A percentile compares a stretch with the other conserved stretches of the same genome.
Conservation (phyloP, 306 rosid species). For the Hippophae gyantsensis region DNA sequence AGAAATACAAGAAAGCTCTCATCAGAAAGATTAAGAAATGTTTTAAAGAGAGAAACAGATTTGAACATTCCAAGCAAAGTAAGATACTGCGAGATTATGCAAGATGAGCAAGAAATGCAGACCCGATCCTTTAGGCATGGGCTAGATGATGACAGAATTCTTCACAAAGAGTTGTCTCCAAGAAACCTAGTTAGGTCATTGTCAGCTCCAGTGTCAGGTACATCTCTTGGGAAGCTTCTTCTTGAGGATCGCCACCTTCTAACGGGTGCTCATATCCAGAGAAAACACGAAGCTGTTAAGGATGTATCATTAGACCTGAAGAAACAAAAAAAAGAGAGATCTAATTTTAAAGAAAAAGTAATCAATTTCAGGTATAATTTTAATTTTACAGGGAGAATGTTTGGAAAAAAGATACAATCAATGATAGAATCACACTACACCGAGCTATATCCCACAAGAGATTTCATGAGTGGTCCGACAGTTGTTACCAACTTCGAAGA, state of each 20-base stretch:
- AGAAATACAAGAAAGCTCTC: slow-evolving; percentile 65
- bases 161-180: slow-evolving; percentile 62
- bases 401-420: slow-evolving; percentile 67
- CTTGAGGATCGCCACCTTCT: slow-evolving; percentile 83
- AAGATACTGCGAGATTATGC: slow-evolving; percentile 34
- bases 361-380: slow-evolving; percentile 65
- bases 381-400: slow-evolving; percentile 59
- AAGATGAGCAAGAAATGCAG: slow-evolving; percentile 42
- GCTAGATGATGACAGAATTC: slow-evolving; percentile 30
- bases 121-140: slow-evolving; percentile 81
- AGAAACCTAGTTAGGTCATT: slow-evolving; percentile 80
- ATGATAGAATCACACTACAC: slow-evolving; percentile 36
- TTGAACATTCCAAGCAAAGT: slow-evolving; percentile 20
- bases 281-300: slow-evolving; percentile 81
- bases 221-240: slow-evolving; percentile 97
- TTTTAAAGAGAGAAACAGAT: slow-evolving; percentile 33
- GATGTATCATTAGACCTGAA: slow-evolving; percentile 33
- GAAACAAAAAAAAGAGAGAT: slow-evolving; percentile 61
- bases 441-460: slow-evolving; percentile 39
- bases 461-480: slow-evolving; percentile 80
- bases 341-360: slow-evolving; percentile 76
- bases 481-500: slow-evolving; percentile 56
- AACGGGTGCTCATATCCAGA: slow-evolving; percentile 81
- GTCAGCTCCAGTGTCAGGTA: slow-evolving; percentile 95
- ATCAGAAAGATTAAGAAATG: slow-evolving; percentile 21